Evolutionary conservation across 2,329 filamentous ascomycete species (phyloP), one percentile per base, ranked within the genome.

Genomic region (Penicillium hordei): DNA sequence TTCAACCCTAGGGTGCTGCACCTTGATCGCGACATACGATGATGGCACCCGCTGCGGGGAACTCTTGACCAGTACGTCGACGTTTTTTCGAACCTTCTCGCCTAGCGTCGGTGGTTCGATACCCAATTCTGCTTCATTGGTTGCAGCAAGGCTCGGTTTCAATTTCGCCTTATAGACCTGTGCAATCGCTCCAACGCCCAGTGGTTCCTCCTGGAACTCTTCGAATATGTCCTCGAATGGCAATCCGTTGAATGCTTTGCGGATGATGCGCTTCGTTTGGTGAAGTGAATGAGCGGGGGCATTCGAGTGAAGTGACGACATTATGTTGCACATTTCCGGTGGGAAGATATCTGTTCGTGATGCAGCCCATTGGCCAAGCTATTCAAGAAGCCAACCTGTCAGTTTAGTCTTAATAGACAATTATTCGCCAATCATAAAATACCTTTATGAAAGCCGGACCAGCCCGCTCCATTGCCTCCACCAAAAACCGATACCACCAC

Each of bases 371-470:
- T 99, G 94, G 17, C 94, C 94, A 54, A 99, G 85, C 87, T 93
- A 66, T 57, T 5, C 43, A 44, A 27, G 39, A 52, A 45, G 33
- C 21, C 17, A 21, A 13, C 17, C 27, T 19, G 25, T 44, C 27
- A 36, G 39, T 34, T 56, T 46, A 38, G 46, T 44, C 13, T 43
- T 29, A n/a, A 21, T 27, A 15, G 6, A 52, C 5, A 45, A 6
- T 21, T 40, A 19, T 43, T 25, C n/a, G 15, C 8, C 12, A 44
- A 23, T 4, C 19, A 43, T 27, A 43, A 25, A 9, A 33, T 76
- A 91, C 89, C 84, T 99, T 99, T 78, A 99, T 99, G 71, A 99
- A 99, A 0, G 94, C 92, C 44, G 94, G 93, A 0, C 94, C 94
- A 19, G 93, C 91, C 70, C 87, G 83, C 76, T 99, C 93, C 94